phyloP scores from a whole-genome alignment of 371 early-diverging fungal genomes.

The Choanephora cucurbitarum region DNA sequence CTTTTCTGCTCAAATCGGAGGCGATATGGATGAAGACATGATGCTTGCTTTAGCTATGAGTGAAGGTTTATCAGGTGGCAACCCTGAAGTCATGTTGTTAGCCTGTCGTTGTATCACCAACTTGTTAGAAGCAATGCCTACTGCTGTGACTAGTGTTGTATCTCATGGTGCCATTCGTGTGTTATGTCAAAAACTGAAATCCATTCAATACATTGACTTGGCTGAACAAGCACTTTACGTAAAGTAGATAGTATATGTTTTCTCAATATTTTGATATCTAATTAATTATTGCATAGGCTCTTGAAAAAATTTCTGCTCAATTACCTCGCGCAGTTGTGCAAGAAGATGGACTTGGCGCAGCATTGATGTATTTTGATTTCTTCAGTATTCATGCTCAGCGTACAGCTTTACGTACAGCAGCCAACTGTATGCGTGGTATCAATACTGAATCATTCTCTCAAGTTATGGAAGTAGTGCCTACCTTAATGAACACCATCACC shows the following conservation, averaged over 20 bases:
- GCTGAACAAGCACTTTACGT: constrained; percentile 87
- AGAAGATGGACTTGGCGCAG: constrained; percentile 78
- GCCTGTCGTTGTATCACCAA: constrained; percentile 89
- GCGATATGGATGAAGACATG: constrained; percentile 47
- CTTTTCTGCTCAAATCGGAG: constrained; percentile 10
- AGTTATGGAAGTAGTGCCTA: constrained; percentile 72
- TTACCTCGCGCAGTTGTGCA: constrained; percentile 73
- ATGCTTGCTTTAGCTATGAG: constrained; percentile 50
- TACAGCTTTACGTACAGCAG: constrained; percentile 77
- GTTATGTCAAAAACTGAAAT: constrained; percentile 74
- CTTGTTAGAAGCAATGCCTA: constrained; percentile 86
- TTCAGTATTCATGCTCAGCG: constrained; percentile 87
- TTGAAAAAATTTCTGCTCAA: constrained; percentile 77
- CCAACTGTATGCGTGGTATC: constrained; percentile 75
- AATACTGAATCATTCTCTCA: constrained; percentile 58
- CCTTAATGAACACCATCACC: constrained; percentile 65
- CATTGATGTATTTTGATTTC: constrained; percentile 89
- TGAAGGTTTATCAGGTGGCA: constrained; percentile 48
- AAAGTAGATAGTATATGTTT: too few relatives aligned
- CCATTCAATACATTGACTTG: constrained; percentile 89
- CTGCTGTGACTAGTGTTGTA: constrained; percentile 63
- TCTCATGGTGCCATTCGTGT: constrained; percentile 73
- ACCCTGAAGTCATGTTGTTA: constrained; percentile 79
- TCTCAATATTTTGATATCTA: too few relatives aligned
- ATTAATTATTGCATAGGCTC: constrained; percentile 40